Evolutionary conservation across 2,329 filamentous ascomycete species (phyloP), one percentile per base, ranked within the genome.

Genomic region (Aschersonia sp.): DNA sequence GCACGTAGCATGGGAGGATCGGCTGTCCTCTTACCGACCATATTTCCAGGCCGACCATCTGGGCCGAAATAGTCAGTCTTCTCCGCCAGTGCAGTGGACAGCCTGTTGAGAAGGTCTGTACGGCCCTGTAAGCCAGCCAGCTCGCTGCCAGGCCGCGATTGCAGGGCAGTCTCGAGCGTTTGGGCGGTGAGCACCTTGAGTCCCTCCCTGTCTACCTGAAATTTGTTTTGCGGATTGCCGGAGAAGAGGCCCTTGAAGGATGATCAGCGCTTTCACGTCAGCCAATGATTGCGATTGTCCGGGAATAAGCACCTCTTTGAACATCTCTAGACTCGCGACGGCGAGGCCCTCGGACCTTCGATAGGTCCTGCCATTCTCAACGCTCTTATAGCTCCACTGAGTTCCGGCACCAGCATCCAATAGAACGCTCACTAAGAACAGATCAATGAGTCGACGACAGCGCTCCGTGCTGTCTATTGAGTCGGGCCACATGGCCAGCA

Each of bases 351-450:
- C 92, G 51, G 88, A 95, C 46, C 92, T 80, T 46, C 79, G 75
- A 65, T 90, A 97, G 41, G 84, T 65, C 52, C 81, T 83, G 49
- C 86, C 87, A 53, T 88, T 94, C 60, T 94, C 88, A 53, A 82
- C 82, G 60, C 87, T 94, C 70, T 86, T 92, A 69, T 95, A 98
- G 55, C 81, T 83, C 92, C 92, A 98, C 54, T 79, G 76, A 3
- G 81, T 90, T 41, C 92, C 92, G 2, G 92, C 88, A 41, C 92
- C 92, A 5, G 92, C 87, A 60, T 94, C 86, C 7, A 94, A 73
- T 45, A 94, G 69, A 6, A 92, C 86, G 45, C 86, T 90, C 52
- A 92, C 61, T 42, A 88, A 68, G 66, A 88, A 89, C 37, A 90
- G 73, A 56, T 89, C 85, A 50, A 90, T 75, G 52, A 90, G 66